Evolutionary conservation across 2,329 filamentous ascomycete species (phyloP).

Genomic region (Chaetomium globosum): DNA sequence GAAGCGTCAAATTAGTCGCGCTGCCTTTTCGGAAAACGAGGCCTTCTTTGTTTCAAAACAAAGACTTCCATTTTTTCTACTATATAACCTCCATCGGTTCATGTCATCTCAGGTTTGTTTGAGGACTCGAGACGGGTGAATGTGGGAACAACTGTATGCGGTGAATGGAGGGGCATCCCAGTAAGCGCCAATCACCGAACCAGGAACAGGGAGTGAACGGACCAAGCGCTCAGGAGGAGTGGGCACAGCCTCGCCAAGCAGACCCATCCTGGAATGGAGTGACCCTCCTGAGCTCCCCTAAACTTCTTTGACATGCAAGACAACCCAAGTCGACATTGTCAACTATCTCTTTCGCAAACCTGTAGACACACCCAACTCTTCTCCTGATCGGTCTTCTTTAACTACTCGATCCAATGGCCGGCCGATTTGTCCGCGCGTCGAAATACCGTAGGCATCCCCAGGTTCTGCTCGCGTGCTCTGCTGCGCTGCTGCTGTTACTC

Average conservation of each 20-base stretch:
- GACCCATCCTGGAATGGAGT: slow-evolving; percentile 6
- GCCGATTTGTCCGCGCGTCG: slow-evolving; percentile 68
- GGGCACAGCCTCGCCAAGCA: slow-evolving; percentile 20
- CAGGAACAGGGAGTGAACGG: slow-evolving; percentile 24
- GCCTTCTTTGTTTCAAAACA: not conserved
- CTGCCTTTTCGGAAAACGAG: not conserved
- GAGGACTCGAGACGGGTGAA: not conserved
- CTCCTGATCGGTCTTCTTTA: slow-evolving; percentile 9
- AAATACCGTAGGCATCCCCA: slow-evolving; percentile 62
- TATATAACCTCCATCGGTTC: not conserved
- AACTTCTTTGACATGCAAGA: slow-evolving; percentile 5
- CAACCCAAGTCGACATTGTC: slow-evolving; percentile 2
- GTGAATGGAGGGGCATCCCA: slow-evolving; percentile 26
- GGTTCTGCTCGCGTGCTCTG: slow-evolving; percentile 21
- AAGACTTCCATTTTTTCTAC: not conserved
- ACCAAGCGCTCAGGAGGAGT: slow-evolving; percentile 17
- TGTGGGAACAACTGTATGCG: not conserved
- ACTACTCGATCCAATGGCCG: slow-evolving; percentile 52
- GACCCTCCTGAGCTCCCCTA: slow-evolving; percentile 15
- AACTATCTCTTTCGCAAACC: slow-evolving; percentile 1
- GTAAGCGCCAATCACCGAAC: slow-evolving; percentile 11
- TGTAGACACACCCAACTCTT: not conserved
- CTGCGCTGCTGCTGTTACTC: slow-evolving; percentile 2
- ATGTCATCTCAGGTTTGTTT: not conserved
- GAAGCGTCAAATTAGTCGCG: not conserved